These are phyloP conservation scores for Trichomonascus vanleenenianus DNA, from an alignment of 805 yeast species.

Conservation along the genomic window DNA sequence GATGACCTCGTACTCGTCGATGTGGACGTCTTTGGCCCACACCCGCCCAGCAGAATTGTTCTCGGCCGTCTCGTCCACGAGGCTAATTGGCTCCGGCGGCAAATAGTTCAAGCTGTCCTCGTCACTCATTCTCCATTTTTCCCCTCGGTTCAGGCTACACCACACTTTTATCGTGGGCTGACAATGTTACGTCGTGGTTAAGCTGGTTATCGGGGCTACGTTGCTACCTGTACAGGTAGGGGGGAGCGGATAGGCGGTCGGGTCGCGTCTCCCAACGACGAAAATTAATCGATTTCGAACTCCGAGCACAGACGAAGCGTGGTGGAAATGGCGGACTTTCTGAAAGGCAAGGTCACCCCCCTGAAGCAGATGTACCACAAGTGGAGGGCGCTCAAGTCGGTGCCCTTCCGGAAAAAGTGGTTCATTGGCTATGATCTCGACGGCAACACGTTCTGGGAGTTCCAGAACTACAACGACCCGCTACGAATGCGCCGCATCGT, in stretches of 20 bases:
- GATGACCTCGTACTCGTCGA: constrained; percentile 35
- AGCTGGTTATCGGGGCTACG: too few relatives aligned
- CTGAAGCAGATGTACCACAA: constrained; percentile 44
- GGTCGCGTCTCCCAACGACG: too few relatives aligned
- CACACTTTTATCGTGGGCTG: too few relatives aligned
- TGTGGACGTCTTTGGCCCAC: constrained; percentile 35
- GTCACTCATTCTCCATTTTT: background rate
- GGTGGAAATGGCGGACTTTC: background rate
- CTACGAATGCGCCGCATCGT: constrained; percentile 53
- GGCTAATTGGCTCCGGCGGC: constrained; percentile 18
- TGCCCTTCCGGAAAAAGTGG: constrained; percentile 64
- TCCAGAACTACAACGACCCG: constrained; percentile 44
- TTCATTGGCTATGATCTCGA: constrained; percentile 69
- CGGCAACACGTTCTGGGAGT: constrained; percentile 85
- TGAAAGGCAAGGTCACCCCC: constrained; percentile 35
- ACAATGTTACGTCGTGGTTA: too few relatives aligned
- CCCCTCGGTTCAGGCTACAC: too few relatives aligned
- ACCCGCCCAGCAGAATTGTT: constrained; percentile 2
- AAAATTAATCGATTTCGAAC: background rate
- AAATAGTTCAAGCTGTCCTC: constrained; percentile 6
- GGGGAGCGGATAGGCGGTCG: too few relatives aligned
- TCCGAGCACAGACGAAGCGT: background rate
- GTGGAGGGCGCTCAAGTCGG: constrained; percentile 52
- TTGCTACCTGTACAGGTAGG: too few relatives aligned
- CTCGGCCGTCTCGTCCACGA: constrained; percentile 4